Evolutionary conservation across 2,329 filamentous ascomycete species (phyloP).

Genomic region (Alternaria angustiovoidea): DNA sequence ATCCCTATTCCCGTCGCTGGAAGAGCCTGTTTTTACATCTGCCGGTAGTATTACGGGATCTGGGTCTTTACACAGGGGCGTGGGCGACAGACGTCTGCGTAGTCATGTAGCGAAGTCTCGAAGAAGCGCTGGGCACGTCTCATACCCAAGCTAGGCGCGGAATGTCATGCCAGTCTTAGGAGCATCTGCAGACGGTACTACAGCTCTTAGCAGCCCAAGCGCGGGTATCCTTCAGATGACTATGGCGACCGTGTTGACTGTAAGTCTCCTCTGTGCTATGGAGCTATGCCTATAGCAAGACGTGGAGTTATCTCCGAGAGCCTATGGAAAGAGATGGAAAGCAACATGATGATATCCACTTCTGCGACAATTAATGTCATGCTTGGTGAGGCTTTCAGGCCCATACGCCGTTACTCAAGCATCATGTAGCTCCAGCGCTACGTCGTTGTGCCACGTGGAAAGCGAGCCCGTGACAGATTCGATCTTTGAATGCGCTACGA

Average conservation of each 20-base stretch:
- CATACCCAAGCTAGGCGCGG: neutral
- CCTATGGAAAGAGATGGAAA: neutral
- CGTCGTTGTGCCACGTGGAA: neutral
- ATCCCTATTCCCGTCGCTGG: neutral
- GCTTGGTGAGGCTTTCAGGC: neutral
- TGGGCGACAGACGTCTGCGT: constrained; percentile 1
- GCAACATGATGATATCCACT: neutral
- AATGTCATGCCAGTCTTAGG: neutral
- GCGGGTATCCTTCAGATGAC: neutral
- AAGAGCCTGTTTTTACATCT: neutral
- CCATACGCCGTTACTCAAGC: neutral
- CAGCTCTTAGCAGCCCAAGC: neutral
- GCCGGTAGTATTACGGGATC: neutral
- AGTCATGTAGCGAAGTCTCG: neutral
- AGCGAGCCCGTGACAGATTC: neutral
- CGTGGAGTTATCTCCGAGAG: neutral
- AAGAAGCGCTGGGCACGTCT: neutral
- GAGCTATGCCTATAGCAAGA: neutral
- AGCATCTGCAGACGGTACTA: neutral
- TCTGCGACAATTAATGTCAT: neutral
- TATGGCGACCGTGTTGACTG: neutral
- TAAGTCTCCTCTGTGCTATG: neutral
- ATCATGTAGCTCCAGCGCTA: neutral
- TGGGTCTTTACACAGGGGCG: neutral
- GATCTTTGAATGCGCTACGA: neutral